These are phyloP conservation scores for Coemansia sp. DNA, from an alignment of 192 early-diverging fungal species.

Conservation along the genomic window DNA sequence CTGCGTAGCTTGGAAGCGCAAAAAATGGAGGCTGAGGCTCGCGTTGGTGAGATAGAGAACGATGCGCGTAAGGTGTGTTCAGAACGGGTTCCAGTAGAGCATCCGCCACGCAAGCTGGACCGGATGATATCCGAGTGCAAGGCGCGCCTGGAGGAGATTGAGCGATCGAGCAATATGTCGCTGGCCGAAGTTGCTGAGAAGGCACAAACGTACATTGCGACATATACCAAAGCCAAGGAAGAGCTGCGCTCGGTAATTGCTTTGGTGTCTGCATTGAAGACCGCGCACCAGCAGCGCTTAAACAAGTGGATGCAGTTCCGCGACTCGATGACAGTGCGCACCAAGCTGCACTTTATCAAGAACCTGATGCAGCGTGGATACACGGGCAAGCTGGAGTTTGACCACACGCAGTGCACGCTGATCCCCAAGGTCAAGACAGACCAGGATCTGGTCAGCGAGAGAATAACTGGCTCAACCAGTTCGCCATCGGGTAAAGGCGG, in stretches of 20 bases:
- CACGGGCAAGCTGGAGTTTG: conserved; percentile 72
- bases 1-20: conserved; percentile 20
- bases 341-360: conserved; percentile 69
- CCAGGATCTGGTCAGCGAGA: conserved; percentile 35
- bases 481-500: conserved; percentile 8
- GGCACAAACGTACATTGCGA: conserved; percentile 46
- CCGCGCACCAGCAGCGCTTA: conserved; percentile 60
- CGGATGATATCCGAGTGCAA: conserved; percentile 57
- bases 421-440: conserved; percentile 61
- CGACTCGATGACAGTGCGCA: conserved; percentile 69
- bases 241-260: conserved; percentile 53
- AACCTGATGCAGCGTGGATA: conserved; percentile 81
- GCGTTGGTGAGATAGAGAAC: conserved; percentile 47
- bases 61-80: conserved; percentile 58
- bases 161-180: conserved; percentile 57
- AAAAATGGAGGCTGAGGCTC: conserved; percentile 20
- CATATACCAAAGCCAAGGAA: conserved; percentile 57
- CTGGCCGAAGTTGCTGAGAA: conserved; percentile 63
- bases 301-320: conserved; percentile 67
- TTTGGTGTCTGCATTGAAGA: conserved; percentile 56
- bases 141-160: conserved; percentile 56
- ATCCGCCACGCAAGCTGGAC: conserved; percentile 55
- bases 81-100: conserved; percentile 60
- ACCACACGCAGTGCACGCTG: conserved; percentile 65
- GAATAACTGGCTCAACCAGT: conserved; percentile 1